Evolutionary conservation across 495 filamentous ascomycete genomes (phyloP), one percentile per base, ranked within the genome.

Genomic region (Platismatia glauca): DNA sequence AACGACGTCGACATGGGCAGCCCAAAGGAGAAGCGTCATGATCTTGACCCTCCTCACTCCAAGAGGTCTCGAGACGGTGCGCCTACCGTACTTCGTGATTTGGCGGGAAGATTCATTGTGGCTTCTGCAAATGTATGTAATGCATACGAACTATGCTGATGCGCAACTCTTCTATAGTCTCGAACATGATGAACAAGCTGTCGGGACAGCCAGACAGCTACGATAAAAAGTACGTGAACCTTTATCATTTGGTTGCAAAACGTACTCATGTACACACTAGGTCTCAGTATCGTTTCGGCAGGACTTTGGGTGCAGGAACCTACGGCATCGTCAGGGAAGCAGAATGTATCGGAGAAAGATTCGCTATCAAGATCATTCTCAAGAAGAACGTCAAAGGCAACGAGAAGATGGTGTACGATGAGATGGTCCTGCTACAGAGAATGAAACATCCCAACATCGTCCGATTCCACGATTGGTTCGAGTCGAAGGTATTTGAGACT

Each of bases 371-470:
- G 81, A 97, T 99, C 72, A 99, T 99, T 71, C 80, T 99, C 67
- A 99, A 99, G 84, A 97, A 96, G 77, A 97, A 96, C 77, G 94
- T 99, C 70, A 90, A 90, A 64, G 95, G 94, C 60, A 97, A 97
- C 68, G 94, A 99, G 77, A 84, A 85, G 71, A 99, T 99, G 94
- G 94, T 99, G 35, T 91, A 95, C 71, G 95, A 97, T 77, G 94
- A 99, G 78, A 80, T 99, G 69, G 82, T 90, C 61, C 87, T 99
- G 82, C 79, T 99, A 67, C 90, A 95, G 76, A 79, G 81, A 41
- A 83, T 99, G 68, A 82, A 92, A 66, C 95, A 99, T 73, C 89
- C 90, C 34, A 89, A 97, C 75, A 99, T 99, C 71, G 95, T 99
- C 74, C 86, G 88, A 64, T 99, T 99, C 71, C 89, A 92, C 68